phyloP scores from a whole-genome alignment of 106 monocot genomes.

The Dactylorhiza incarnata region DNA sequence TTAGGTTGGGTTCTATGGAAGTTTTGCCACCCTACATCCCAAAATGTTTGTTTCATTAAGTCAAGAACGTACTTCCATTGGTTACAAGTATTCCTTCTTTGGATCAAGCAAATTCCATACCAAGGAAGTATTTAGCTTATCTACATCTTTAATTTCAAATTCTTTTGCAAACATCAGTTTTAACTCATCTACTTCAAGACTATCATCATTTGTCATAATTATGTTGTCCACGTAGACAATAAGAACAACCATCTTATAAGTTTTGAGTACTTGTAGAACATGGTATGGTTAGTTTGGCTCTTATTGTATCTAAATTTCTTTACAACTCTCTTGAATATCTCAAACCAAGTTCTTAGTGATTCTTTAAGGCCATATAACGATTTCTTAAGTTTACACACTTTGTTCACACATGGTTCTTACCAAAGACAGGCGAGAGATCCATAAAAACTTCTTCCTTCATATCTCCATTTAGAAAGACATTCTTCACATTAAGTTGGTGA shows the following conservation, averaged over 20 bases:
- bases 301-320: background rate
- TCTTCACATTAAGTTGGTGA: background rate
- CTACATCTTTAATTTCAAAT: background rate
- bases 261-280: background rate
- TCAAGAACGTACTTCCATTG: background rate
- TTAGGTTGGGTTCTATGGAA: background rate
- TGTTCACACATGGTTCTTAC: background rate
- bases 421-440: background rate
- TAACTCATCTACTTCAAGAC: background rate
- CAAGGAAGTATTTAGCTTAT: background rate
- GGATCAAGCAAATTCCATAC: background rate
- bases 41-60: background rate
- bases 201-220: background rate
- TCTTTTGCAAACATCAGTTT: background rate
- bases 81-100: background rate
- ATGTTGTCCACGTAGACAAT: background rate
- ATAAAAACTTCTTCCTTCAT: background rate
- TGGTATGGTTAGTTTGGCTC: background rate
- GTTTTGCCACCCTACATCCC: background rate
- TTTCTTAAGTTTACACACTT: background rate
- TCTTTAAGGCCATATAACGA: background rate
- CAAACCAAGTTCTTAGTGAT: background rate
- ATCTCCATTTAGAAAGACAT: background rate
- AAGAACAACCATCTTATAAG: background rate
- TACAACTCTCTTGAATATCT: background rate